A percentile compares a stretch with the other conserved stretches of the same genome.
Evolutionary conservation across 352 stramenopile genomes (phyloP).

Genomic region (Globisporangium middletonii): DNA sequence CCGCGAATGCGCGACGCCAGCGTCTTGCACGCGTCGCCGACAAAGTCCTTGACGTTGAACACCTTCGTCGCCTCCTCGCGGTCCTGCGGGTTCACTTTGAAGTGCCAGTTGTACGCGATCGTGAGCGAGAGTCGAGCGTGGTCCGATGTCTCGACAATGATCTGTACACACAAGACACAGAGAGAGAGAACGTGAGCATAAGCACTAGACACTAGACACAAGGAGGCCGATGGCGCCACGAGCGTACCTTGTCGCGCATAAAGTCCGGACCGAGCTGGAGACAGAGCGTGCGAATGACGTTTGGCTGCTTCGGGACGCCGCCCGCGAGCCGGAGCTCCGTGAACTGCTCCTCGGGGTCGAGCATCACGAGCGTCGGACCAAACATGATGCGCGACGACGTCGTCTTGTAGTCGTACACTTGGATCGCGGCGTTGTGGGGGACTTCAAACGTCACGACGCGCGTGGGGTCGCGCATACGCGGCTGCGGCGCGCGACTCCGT

Average conservation of each 20-base stretch:
- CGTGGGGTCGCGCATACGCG: constrained; percentile 42
- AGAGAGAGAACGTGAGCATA: background rate
- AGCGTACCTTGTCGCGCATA: constrained; percentile 58
- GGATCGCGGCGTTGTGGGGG: constrained; percentile 73
- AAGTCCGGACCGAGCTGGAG: constrained; percentile 78
- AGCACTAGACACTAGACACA: background rate
- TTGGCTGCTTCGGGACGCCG: constrained; percentile 65
- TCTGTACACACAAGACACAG: constrained; percentile 12
- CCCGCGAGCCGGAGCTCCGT: constrained; percentile 68
- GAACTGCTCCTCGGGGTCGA: constrained; percentile 79
- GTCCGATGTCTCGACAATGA: constrained; percentile 80
- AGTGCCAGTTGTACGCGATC: constrained; percentile 84
- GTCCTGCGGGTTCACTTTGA: constrained; percentile 50
- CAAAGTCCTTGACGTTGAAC: constrained; percentile 81
- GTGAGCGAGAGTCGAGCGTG: constrained; percentile 68
- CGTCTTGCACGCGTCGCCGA: constrained; percentile 76
- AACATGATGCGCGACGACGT: constrained; percentile 78
- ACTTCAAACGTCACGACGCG: constrained; percentile 77
- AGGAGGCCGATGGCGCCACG: background rate
- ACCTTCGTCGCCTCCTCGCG: constrained; percentile 55
- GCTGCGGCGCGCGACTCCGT: background rate
- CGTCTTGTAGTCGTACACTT: constrained; percentile 85
- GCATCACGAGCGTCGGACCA: constrained; percentile 72
- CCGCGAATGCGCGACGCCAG: constrained; percentile 70
- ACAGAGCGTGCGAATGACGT: constrained; percentile 74